Percentiles rank a stretch among this genome's conserved stretches.
phyloP scores from a whole-genome alignment of 768 basidiomycete species.

The Tulasnella calospora region DNA sequence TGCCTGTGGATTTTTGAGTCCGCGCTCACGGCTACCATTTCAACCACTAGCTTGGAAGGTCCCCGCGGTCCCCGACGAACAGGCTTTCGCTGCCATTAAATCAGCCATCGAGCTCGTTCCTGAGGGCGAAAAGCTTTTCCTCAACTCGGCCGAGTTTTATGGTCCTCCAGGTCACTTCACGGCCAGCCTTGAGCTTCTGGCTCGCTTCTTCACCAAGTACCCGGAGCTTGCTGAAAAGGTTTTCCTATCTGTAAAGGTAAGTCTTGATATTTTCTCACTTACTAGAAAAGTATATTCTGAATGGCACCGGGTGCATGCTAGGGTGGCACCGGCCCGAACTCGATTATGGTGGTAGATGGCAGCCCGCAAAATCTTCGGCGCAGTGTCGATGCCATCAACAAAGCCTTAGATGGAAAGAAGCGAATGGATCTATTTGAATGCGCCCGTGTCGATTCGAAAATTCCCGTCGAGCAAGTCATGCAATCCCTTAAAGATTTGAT shows the following conservation, averaged over 20 bases:
- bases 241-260: conserved; percentile 42
- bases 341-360: not conserved
- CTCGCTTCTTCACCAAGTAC: conserved; percentile 43
- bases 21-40: not conserved
- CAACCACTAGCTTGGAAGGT: conserved; percentile 41
- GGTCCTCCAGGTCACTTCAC: conserved; percentile 30
- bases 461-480: conserved; percentile 46
- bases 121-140: conserved; percentile 44
- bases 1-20: not conserved
- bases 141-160: conserved; percentile 46
- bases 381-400: conserved; percentile 46
- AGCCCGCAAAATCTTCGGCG: conserved; percentile 42
- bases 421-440: conserved; percentile 57
- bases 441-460: conserved; percentile 46
- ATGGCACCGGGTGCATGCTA: not conserved
- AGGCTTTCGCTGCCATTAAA: conserved; percentile 59
- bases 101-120: conserved; percentile 33
- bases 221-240: conserved; percentile 39
- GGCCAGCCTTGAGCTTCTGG: conserved; percentile 39
- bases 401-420: conserved; percentile 48
- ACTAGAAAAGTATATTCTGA: too few relatives aligned
- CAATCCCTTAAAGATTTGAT: conserved; percentile 44
- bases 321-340: conserved; percentile 8
- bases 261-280: conserved; percentile 30
- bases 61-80: conserved; percentile 49